Evolutionary conservation across 2,329 filamentous ascomycete species (phyloP).

Genomic region (Thielaviopsis populi): DNA sequence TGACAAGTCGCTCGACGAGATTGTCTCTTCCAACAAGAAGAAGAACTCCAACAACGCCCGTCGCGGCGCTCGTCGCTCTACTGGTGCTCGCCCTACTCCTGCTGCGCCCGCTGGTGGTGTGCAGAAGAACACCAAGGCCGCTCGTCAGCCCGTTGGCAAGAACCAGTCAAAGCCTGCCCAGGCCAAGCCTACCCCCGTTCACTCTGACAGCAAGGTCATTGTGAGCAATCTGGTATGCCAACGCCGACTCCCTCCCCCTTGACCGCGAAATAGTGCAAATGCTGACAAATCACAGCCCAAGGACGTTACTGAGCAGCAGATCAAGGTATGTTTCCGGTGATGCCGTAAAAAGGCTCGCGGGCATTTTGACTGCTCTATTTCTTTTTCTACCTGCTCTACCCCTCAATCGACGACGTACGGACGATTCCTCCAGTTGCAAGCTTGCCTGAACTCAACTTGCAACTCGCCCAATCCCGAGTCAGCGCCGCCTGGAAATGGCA

Average conservation of each 20-base stretch:
- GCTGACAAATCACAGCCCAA: conserved; percentile 56
- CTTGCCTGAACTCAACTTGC: not conserved
- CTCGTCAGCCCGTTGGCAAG: conserved; percentile 41
- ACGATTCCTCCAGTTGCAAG: conserved; percentile 10
- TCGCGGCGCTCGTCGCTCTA: conserved; percentile 34
- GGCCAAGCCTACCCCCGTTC: conserved; percentile 44
- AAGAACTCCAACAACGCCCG: conserved; percentile 42
- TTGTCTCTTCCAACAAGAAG: conserved; percentile 62
- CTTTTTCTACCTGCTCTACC: conserved; percentile 12
- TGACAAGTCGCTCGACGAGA: conserved; percentile 93
- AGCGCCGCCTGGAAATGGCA: not conserved
- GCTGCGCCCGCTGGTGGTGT: conserved; percentile 70
- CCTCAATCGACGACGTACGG: conserved; percentile 14
- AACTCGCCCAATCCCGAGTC: conserved; percentile 1
- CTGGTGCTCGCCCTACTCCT: conserved; percentile 36
- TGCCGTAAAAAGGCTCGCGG: conserved; percentile 22
- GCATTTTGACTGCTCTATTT: conserved; percentile 18
- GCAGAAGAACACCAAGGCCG: conserved; percentile 55
- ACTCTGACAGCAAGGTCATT: conserved; percentile 85
- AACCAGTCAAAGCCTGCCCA: conserved; percentile 28
- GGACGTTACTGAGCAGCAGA: conserved; percentile 92
- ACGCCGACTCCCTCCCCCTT: not conserved
- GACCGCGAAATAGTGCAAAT: not conserved
- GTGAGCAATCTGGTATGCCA: conserved; percentile 88
- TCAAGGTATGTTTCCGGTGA: conserved; percentile 99